Conservation (phyloP, 768 basidiomycete genomes). For the Mycena epipterygia region DNA sequence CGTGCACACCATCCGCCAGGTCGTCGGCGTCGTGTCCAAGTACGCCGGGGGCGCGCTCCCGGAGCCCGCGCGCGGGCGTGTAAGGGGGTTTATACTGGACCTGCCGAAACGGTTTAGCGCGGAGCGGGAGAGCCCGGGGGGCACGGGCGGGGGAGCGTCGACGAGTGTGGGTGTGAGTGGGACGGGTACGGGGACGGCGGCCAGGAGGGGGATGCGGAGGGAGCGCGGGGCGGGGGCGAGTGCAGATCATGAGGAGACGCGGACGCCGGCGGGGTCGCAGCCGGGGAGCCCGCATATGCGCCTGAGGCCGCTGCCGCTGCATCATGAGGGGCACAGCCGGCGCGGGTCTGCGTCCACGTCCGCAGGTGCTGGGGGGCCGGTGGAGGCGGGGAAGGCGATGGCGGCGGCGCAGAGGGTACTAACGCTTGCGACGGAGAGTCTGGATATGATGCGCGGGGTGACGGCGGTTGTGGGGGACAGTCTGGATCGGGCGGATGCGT, state of each 20-base stretch:
- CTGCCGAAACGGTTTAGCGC: conserved; percentile 62
- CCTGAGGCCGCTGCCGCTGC: conserved; percentile 36
- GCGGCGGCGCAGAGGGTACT: conserved; percentile 86
- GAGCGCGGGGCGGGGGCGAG: conserved; percentile 55
- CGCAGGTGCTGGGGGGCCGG: conserved; percentile 29
- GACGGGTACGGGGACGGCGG: conserved; percentile 45
- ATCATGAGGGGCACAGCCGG: conserved; percentile 24
- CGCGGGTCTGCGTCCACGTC: conserved; percentile 18
- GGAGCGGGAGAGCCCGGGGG: conserved; percentile 46
- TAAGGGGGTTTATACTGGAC: conserved; percentile 82
- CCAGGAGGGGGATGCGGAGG: conserved; percentile 48
- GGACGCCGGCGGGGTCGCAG: conserved; percentile 31
- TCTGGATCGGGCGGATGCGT: conserved; percentile 90
- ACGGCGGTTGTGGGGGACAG: conserved; percentile 91
- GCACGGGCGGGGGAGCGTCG: conserved; percentile 44
- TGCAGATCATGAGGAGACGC: conserved; percentile 40
- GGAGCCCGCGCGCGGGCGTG: conserved; percentile 82
- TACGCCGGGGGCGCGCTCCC: conserved; percentile 91
- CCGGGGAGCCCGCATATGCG: conserved; percentile 46
- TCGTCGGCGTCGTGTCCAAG: conserved; percentile 87
- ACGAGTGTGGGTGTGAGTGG: conserved; percentile 47
- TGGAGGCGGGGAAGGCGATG: conserved; percentile 69
- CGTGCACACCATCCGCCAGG: conserved; percentile 90
- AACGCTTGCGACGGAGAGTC: conserved; percentile 88
- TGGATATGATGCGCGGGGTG: conserved; percentile 93